A percentile compares a stretch with the other conserved stretches of the same genome.
These are phyloP conservation scores for Myriosclerotinia curreyana DNA, from an alignment of 2,329 filamentous ascomycete genomes.

Conservation along the genomic window DNA sequence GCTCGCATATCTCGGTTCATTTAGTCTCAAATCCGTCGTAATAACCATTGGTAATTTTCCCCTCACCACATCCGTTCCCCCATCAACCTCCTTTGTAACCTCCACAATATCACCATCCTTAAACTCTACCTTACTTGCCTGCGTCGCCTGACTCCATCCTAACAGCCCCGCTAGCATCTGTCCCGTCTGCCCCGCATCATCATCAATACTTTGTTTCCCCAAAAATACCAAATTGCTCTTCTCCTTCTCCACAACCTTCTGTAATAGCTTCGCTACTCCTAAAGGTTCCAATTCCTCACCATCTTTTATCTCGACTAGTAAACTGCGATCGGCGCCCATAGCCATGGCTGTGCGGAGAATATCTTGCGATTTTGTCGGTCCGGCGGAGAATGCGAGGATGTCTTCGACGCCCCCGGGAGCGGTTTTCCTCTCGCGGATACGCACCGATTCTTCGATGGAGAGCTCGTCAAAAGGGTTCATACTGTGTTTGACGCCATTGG, in stretches of 20 bases:
- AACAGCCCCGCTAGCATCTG: constrained; percentile 95
- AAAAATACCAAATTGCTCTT: constrained; percentile 88
- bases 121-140: constrained; percentile 82
- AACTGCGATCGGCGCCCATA: constrained; percentile 90
- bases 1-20: constrained; percentile 92
- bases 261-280: constrained; percentile 85
- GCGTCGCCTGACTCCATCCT: constrained; percentile 91
- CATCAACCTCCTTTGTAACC: constrained; percentile 91
- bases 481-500: constrained; percentile 88
- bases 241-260: constrained; percentile 75
- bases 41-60: constrained; percentile 88
- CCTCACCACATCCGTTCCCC: constrained; percentile 84
- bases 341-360: constrained; percentile 95
- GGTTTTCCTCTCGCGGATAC: constrained; percentile 82
- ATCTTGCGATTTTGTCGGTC: constrained; percentile 82
- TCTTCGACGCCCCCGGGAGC: constrained; percentile 76
- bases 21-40: constrained; percentile 90
- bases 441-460: constrained; percentile 92
- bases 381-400: constrained; percentile 86
- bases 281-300: constrained; percentile 81
- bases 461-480: constrained; percentile 99
- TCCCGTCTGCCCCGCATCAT: constrained; percentile 91
- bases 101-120: constrained; percentile 63
- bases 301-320: constrained; percentile 80
- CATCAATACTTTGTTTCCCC: constrained; percentile 98